Evolutionary conservation across 805 yeast species (phyloP).

Genomic region (Candida nanaspora): DNA sequence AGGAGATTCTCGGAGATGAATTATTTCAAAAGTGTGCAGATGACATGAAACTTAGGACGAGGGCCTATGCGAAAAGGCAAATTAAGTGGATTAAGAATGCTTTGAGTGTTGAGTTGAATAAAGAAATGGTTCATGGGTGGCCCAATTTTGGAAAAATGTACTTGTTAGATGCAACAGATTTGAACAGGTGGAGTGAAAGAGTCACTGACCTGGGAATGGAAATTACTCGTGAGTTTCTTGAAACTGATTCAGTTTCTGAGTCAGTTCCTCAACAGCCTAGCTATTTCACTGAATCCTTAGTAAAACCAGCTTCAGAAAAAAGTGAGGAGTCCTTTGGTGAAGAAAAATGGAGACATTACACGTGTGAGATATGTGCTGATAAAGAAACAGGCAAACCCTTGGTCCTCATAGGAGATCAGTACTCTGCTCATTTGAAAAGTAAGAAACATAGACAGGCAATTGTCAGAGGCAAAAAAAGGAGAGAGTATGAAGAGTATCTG

Average conservation of each 20-base stretch:
- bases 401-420: conserved; percentile 68
- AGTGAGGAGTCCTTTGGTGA: conserved; percentile 8
- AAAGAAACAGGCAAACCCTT: conserved; percentile 40
- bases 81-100: conserved; percentile 83
- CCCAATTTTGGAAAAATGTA: conserved; percentile 59
- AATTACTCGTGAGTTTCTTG: conserved; percentile 32
- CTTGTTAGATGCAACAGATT: conserved; percentile 70
- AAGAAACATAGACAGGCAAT: conserved; percentile 57
- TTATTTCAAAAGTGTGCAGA: conserved; percentile 43
- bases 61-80: conserved; percentile 83
- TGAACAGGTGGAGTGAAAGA: conserved; percentile 47
- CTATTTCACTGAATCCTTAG: conserved; percentile 2
- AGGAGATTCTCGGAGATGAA: conserved; percentile 1
- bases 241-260: conserved; percentile 1
- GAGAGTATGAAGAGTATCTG: conserved; percentile 41
- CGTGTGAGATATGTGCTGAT: conserved; percentile 61
- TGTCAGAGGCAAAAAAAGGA: conserved; percentile 40
- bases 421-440: conserved; percentile 62
- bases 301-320: background rate
- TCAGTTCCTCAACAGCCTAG: conserved; percentile 11
- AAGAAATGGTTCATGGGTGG: conserved; percentile 37
- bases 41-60: conserved; percentile 75
- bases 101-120: conserved; percentile 51
- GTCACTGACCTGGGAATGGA: conserved; percentile 51
- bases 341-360: conserved; percentile 54